Evolutionary conservation across 805 yeast genomes (phyloP).

Genomic region (Priceomyces fermenticarens): DNA sequence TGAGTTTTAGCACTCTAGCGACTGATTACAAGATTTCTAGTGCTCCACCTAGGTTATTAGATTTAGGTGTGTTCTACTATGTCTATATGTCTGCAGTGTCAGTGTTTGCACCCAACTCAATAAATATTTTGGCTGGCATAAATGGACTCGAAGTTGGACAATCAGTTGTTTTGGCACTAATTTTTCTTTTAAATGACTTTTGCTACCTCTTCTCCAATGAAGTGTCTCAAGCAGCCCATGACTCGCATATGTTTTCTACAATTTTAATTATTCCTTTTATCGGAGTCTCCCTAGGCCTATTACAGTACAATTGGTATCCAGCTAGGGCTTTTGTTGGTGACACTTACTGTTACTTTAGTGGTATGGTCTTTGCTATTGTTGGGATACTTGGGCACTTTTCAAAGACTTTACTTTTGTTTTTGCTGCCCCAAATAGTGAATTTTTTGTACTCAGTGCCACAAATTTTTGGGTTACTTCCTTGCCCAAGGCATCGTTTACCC

Average conservation of each 20-base stretch:
- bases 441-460: slow-evolving; percentile 93
- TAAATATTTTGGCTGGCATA: slow-evolving; percentile 92
- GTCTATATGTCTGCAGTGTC: slow-evolving; percentile 87
- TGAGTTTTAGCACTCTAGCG: slow-evolving; percentile 35
- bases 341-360: slow-evolving; percentile 95
- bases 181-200: slow-evolving; percentile 73
- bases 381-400: slow-evolving; percentile 96
- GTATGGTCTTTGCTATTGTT: slow-evolving; percentile 97
- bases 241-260: slow-evolving; percentile 79
- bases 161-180: slow-evolving; percentile 69
- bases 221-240: slow-evolving; percentile 54
- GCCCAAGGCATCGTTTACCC: slow-evolving; percentile 96
- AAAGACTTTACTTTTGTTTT: slow-evolving; percentile 81
- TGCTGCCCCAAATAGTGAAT: slow-evolving; percentile 88
- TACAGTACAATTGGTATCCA: slow-evolving; percentile 85
- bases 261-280: slow-evolving; percentile 80
- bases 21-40: slow-evolving; percentile 36
- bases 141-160: slow-evolving; percentile 98
- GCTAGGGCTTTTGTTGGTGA: slow-evolving; percentile 95
- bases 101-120: slow-evolving; percentile 93
- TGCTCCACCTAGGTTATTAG: slow-evolving; percentile 49
- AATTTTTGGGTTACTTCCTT: slow-evolving; percentile 77
- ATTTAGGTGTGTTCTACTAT: slow-evolving; percentile 79
- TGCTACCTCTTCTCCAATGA: slow-evolving; percentile 53
- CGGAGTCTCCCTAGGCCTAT: slow-evolving; percentile 76